phyloP scores from a whole-genome alignment of 306 rosid species.

The Astragalus glycyphyllos region DNA sequence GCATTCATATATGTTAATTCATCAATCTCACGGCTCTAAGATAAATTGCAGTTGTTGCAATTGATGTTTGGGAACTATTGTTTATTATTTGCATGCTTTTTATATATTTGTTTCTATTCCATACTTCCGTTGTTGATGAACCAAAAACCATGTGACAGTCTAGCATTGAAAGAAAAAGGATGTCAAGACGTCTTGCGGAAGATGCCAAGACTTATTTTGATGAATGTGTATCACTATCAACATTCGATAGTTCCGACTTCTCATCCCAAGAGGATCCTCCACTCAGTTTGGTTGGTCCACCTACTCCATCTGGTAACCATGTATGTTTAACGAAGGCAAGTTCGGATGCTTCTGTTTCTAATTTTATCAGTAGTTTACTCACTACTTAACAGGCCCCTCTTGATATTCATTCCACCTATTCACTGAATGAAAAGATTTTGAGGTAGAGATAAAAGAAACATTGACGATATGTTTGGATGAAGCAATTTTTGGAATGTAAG shows the following conservation, averaged over 20 bases:
- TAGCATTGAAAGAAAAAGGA: conserved; percentile 90
- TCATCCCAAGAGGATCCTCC: conserved; percentile 92
- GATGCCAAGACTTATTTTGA: conserved; percentile 96
- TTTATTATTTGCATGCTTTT: conserved; percentile 24
- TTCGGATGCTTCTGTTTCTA: conserved; percentile 48
- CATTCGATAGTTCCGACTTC: conserved; percentile 96
- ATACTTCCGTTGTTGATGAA: conserved; percentile 32
- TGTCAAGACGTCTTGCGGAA: conserved; percentile 86
- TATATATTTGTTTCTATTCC: conserved; percentile 21
- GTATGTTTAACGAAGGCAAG: conserved; percentile 59
- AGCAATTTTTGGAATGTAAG: no score
- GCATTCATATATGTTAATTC: not conserved
- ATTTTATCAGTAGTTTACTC: conserved; percentile 38
- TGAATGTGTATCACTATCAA: conserved; percentile 87
- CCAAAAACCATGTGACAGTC: conserved; percentile 54
- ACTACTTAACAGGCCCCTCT: conserved; percentile 41
- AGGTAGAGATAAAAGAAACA: not conserved
- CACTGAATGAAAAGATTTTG: not conserved
- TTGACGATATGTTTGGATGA: not conserved
- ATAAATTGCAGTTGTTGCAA: no score
- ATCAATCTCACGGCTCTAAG: conserved; percentile 13
- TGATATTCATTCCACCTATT: not conserved
- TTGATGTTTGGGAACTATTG: conserved; percentile 19
- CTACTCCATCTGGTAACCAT: conserved; percentile 48
- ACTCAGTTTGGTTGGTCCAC: conserved; percentile 50